phyloP scores from a whole-genome alignment of 495 filamentous ascomycete species.

The Lepidopterella palustris region DNA sequence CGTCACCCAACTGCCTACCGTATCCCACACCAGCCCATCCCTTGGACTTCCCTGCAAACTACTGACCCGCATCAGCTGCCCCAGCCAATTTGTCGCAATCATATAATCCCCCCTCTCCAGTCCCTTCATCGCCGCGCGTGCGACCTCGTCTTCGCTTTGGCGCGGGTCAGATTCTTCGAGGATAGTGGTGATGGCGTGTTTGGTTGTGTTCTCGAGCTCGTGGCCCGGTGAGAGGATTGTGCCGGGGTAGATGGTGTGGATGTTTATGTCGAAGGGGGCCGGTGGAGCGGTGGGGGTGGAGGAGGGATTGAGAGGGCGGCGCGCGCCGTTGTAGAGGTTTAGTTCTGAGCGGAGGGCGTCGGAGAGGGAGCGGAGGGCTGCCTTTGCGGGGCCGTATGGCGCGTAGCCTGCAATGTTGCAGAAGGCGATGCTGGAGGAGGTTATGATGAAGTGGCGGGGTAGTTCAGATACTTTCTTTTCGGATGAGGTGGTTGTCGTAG shows the following conservation, averaged over 20 bases:
- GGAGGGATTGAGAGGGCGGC: slow-evolving; percentile 40
- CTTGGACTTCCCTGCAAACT: slow-evolving; percentile 51
- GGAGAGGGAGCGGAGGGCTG: slow-evolving; percentile 73
- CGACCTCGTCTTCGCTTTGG: slow-evolving; percentile 73
- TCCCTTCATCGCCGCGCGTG: slow-evolving; percentile 57
- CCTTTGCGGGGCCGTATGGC: slow-evolving; percentile 78
- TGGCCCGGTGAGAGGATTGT: slow-evolving; percentile 71
- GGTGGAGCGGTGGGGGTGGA: slow-evolving; percentile 31
- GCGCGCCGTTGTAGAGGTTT: slow-evolving; percentile 65
- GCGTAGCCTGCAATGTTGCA: slow-evolving; percentile 75
- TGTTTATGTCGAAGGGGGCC: slow-evolving; percentile 54
- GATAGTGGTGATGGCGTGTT: slow-evolving; percentile 73
- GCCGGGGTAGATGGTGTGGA: slow-evolving; percentile 80
- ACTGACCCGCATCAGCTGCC: slow-evolving; percentile 59
- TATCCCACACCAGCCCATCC: slow-evolving; percentile 57
- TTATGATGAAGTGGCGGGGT: slow-evolving; percentile 80
- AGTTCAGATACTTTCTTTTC: slow-evolving; percentile 12
- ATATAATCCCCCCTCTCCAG: slow-evolving; percentile 76
- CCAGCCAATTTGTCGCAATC: slow-evolving; percentile 63
- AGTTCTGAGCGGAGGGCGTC: slow-evolving; percentile 82
- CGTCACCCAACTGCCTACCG: slow-evolving; percentile 50
- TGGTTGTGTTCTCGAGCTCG: slow-evolving; percentile 70
- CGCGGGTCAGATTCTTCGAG: slow-evolving; percentile 76
- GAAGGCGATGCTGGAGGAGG: slow-evolving; percentile 69
- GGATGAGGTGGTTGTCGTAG: slow-evolving; percentile 31